Evolutionary conservation across 73 alveolate genomes (phyloP), one percentile per base, ranked within the genome.

Genomic region (Symbiodinium pilosum): DNA sequence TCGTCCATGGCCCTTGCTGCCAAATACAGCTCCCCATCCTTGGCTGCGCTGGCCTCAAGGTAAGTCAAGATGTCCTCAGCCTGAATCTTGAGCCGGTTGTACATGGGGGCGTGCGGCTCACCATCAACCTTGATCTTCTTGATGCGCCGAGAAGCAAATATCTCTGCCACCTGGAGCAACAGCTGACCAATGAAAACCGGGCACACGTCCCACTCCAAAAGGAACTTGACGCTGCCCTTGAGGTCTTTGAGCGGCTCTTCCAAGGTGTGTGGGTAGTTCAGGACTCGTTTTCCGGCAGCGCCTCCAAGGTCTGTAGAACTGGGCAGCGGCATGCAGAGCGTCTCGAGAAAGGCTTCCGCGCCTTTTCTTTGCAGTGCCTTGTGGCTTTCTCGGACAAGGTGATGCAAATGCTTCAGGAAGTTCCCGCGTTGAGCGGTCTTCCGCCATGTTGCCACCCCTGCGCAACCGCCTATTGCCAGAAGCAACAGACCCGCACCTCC

Each of bases 171-270:
- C 42, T 83, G 43, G 39, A 83, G 26, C 68, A 83, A 20, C 38
- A 83, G 89, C 89, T 83, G 89, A 0, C 89, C 89, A 40, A 83
- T 51, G 42, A 83, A 83, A 21, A 83, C 89, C 44, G 89, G 89
- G 89, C 68, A 83, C 21, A 83, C 89, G 0, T 34, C 38, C 89
- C 89, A 39, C 4, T 83, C 68, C 0, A 83, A 38, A 43, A 83
- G 38, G 43, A 39, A 51, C 43, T 83, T 51, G n/a, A 83, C 89
- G 38, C 89, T 83, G 36, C 68, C 64, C 44, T 83, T 64, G 20
- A 83, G 26, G 42, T 83, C 89, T 28, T 40, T 43, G 24, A 83
- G 89, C 16, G 89, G 89, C 64, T 83, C 64, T 40, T 83, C 89
- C 44, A 21, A 64, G 68, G 64, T 28, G 89, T 83, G 44, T 39